A percentile compares a stretch with the other conserved stretches of the same genome.
Evolutionary conservation across 2,329 filamentous ascomycete species (phyloP).

Genomic region (Grosmannia huntii): DNA sequence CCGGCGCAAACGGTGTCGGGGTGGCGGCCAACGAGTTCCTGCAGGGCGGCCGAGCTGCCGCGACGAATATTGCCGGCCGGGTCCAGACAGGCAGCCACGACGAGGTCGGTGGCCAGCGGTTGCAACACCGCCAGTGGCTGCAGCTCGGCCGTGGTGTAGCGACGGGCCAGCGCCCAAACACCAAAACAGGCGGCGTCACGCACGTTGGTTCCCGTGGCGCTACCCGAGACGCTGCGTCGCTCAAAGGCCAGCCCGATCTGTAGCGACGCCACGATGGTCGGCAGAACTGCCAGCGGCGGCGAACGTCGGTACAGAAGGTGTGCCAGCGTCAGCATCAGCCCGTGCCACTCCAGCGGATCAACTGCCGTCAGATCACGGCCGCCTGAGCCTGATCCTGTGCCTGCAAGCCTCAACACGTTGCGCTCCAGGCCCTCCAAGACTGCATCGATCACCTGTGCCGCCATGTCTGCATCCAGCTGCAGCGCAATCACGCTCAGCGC

Average conservation of each 20-base stretch:
- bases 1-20: constrained; percentile 72
- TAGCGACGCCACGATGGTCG: constrained; percentile 63
- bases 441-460: constrained; percentile 73
- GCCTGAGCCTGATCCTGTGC: constrained; percentile 17
- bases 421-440: constrained; percentile 58
- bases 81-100: constrained; percentile 73
- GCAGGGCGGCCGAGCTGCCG: constrained; percentile 82
- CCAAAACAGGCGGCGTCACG: constrained; percentile 94
- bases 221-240: constrained; percentile 74
- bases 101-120: constrained; percentile 61
- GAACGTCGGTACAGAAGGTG: constrained; percentile 79
- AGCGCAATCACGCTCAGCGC: constrained; percentile 77
- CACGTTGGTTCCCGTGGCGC: constrained; percentile 76
- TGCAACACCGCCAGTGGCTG: constrained; percentile 39
- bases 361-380: constrained; percentile 57
- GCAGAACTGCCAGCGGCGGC: constrained; percentile 56
- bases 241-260: constrained; percentile 77
- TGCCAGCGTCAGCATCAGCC: constrained; percentile 73
- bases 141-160: constrained; percentile 73
- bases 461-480: constrained; percentile 69
- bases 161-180: constrained; percentile 80
- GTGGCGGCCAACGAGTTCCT: constrained; percentile 87
- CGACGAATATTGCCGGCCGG: constrained; percentile 86
- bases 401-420: constrained; percentile 32
- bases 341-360: constrained; percentile 81